Evolutionary conservation across 2,329 filamentous ascomycete genomes (phyloP), one percentile per base, ranked within the genome.

Genomic region (Gyromitra esculenta): DNA sequence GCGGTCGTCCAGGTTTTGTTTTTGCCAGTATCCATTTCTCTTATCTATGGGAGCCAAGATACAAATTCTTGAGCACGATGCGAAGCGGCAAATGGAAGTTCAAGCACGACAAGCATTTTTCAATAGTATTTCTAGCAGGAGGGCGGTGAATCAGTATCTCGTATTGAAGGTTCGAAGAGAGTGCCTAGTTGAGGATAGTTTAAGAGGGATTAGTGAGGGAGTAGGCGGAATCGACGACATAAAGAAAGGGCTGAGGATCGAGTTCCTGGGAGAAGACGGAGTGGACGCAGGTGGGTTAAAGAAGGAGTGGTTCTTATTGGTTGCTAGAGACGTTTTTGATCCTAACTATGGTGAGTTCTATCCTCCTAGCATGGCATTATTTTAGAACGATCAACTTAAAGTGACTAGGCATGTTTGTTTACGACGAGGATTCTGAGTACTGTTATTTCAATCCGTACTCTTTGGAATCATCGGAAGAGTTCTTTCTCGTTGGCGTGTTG

Each of bases 381-480:
- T 25, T 43, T 25, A 60, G 39, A 11, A 62, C 45, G 48, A 63
- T 39, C 35, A 31, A 43, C 67, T 79, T 37, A 78, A 75, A 56
- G 41, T 52, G 37, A 18, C 37, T 63, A 94, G 93, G 93, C n/a
- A 89, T 97, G 84, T 97, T 97, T 82, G 86, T 92, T 6, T 97
- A 97, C 83, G 94, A 97, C 78, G 93, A 97, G 66, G 93, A 97
- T 81, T 97, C 94, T 1, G 89, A 89, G 60, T 93, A 92, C 82
- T 97, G 94, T 84, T 97, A 97, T 83, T 97, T 97, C 85, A 97
- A 97, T 82, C 92, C 94, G 0, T 89, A 91, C 82, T 93, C 92
- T 15, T 94, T 97, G 80, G 94, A 97, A 82, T 94, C 92, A 0
- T 94, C 93, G 0, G 93, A 97, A 81, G 93, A 97, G 79, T 97